A percentile compares a stretch with the other conserved stretches of the same genome.
Conservation (phyloP, 2,329 filamentous ascomycete species). For the Huntiella abstrusa region DNA sequence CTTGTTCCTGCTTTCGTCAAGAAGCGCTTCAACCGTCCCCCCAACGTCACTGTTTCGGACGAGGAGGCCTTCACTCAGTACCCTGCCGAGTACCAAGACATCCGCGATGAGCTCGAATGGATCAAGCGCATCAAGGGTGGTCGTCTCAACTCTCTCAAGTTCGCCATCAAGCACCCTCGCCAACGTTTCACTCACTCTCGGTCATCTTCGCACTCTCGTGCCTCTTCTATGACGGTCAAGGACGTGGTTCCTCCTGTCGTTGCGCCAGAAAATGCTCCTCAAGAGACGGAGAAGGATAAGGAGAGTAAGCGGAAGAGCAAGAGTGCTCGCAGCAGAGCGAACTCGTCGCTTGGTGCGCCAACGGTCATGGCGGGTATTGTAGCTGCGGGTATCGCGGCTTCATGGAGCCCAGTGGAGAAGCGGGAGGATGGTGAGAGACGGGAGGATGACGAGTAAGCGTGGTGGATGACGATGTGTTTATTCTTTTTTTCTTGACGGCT, state of each 20-base stretch:
- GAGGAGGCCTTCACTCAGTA: conserved; percentile 48
- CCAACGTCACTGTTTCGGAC: conserved; percentile 42
- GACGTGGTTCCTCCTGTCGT: conserved; percentile 13
- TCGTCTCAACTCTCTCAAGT: conserved; percentile 63
- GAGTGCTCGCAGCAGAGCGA: conserved; percentile 45
- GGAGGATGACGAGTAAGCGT: not conserved
- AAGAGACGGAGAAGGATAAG: conserved; percentile 32
- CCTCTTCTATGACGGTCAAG: conserved; percentile 28
- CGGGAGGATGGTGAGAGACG: conserved; percentile 14
- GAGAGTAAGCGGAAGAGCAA: conserved; percentile 20
- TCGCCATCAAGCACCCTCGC: conserved; percentile 56
- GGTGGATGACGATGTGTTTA: too few relatives aligned
- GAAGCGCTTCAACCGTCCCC: conserved; percentile 26
- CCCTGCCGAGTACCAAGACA: conserved; percentile 53
- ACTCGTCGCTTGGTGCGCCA: conserved; percentile 54
- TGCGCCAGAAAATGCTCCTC: conserved; percentile 22
- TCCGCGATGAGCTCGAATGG: conserved; percentile 65
- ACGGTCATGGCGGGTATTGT: conserved; percentile 73
- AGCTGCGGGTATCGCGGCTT: conserved; percentile 55
- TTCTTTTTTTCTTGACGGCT: too few relatives aligned
- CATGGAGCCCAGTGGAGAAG: conserved; percentile 54
- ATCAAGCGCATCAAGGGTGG: conserved; percentile 66
- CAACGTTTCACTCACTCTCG: conserved; percentile 28
- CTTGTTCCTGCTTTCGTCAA: conserved; percentile 35
- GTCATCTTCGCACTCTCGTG: conserved; percentile 44